Evolutionary conservation across 768 basidiomycete species (phyloP).

Genomic region (Phylloporus arenicola): DNA sequence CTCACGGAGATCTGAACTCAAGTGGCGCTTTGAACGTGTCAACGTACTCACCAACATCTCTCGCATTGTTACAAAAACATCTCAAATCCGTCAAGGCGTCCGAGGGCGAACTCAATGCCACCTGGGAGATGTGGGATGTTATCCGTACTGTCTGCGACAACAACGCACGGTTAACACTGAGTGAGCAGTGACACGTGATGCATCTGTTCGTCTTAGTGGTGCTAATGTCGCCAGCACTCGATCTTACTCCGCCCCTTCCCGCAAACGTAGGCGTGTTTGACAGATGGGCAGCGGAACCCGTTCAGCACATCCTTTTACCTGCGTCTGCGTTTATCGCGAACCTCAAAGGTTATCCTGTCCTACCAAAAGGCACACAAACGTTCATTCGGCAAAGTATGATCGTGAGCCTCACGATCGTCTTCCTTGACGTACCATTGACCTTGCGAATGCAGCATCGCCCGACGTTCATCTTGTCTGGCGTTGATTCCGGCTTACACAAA

Average conservation of each 20-base stretch:
- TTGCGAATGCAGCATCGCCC: slow-evolving; percentile 65
- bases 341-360: slow-evolving; percentile 92
- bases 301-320: slow-evolving; percentile 84
- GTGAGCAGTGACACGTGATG: slow-evolving; percentile 50
- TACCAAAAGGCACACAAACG: slow-evolving; percentile 86
- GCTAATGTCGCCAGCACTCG: slow-evolving; percentile 59
- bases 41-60: slow-evolving; percentile 15
- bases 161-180: slow-evolving; percentile 63
- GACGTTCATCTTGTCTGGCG: slow-evolving; percentile 74
- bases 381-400: slow-evolving; percentile 90
- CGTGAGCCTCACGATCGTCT: slow-evolving; percentile 38
- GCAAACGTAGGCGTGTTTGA: slow-evolving; percentile 66
- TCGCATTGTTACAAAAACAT: slow-evolving; percentile 22
- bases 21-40: slow-evolving; percentile 24
- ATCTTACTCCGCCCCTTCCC: slow-evolving; percentile 86
- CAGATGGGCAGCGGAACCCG: slow-evolving; percentile 92
- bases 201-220: neutral
- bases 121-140: slow-evolving; percentile 99
- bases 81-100: slow-evolving; percentile 33
- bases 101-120: slow-evolving; percentile 60
- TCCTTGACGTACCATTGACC: slow-evolving; percentile 16
- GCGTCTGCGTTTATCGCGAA: slow-evolving; percentile 92
- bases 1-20: slow-evolving; percentile 25
- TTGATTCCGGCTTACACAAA: slow-evolving; percentile 56
- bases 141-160: slow-evolving; percentile 89